These are phyloP conservation scores for Trypanosoma scelopori DNA, from an alignment of 208 protist species.

Conservation along the genomic window DNA sequence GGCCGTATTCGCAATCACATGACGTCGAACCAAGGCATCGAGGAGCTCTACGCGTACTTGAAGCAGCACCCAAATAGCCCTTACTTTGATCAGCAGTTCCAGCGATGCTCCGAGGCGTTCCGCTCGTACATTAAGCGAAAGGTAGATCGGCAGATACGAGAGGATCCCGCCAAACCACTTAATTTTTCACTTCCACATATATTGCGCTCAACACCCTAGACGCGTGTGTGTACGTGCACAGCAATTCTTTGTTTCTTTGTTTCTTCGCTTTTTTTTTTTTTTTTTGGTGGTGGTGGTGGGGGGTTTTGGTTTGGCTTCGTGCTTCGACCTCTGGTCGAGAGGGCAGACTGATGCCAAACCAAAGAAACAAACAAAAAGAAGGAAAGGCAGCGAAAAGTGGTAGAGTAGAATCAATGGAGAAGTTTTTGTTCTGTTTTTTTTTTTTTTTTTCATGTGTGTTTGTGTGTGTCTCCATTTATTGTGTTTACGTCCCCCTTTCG, in stretches of 20 bases:
- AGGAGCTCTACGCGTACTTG: slow-evolving; percentile 72
- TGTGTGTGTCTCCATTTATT: too few species aligned
- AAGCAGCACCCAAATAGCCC: slow-evolving; percentile 32
- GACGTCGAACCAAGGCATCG: slow-evolving; percentile 71
- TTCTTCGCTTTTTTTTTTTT: too few species aligned
- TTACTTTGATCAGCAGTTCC: slow-evolving; percentile 75
- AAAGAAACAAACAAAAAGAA: too few species aligned
- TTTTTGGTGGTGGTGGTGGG: too few species aligned
- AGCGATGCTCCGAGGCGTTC: slow-evolving; percentile 82
- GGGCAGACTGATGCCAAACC: too few species aligned
- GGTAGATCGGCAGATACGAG: slow-evolving; percentile 59
- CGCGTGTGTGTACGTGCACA: background rate
- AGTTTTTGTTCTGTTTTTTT: background rate
- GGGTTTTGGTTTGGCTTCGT: too few species aligned
- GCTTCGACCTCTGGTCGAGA: too few species aligned
- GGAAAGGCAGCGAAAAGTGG: too few species aligned
- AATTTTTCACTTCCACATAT: slow-evolving; percentile 49
- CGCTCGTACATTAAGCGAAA: slow-evolving; percentile 84
- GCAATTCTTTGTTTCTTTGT: too few species aligned
- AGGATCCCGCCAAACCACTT: slow-evolving; percentile 40
- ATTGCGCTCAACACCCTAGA: slow-evolving; percentile 32
- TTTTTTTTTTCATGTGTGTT: slow-evolving; percentile 7
- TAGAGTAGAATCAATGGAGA: too few species aligned
- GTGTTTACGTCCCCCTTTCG: too few species aligned
- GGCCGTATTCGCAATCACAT: slow-evolving; percentile 73